Conservation (phyloP, 1,284 basidiomycete species). For the Leccinum pachyderme region DNA sequence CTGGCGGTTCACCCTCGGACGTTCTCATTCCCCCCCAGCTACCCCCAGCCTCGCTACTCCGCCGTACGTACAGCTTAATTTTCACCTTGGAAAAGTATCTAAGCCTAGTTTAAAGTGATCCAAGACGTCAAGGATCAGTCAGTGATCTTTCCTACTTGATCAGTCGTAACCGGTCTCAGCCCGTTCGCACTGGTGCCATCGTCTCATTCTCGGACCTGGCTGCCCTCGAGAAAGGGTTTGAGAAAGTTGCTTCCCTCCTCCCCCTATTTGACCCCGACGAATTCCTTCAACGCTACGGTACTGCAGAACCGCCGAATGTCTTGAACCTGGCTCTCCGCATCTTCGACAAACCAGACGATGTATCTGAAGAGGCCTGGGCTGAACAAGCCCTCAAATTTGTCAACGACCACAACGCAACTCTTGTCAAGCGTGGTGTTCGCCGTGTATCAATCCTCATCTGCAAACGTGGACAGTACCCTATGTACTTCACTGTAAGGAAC, state of each 20-base stretch:
- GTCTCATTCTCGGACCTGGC: conserved; percentile 82
- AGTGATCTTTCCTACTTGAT: conserved; percentile 93
- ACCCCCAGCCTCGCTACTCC: conserved; percentile 71
- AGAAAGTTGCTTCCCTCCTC: conserved; percentile 65
- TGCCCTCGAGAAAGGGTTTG: conserved; percentile 73
- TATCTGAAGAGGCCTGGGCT: conserved; percentile 79
- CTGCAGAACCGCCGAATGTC: conserved; percentile 81
- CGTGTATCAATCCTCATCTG: conserved; percentile 93
- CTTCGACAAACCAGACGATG: conserved; percentile 74
- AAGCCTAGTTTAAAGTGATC: conserved; percentile 31
- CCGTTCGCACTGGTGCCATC: conserved; percentile 84
- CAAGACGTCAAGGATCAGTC: conserved; percentile 78
- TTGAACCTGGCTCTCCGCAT: conserved; percentile 91
- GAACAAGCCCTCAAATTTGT: conserved; percentile 72
- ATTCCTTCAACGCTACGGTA: conserved; percentile 72
- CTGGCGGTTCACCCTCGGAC: conserved; percentile 93
- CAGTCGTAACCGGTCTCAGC: conserved; percentile 78
- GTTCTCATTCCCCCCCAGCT: conserved; percentile 78
- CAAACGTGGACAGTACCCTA: conserved; percentile 88
- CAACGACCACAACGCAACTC: conserved; percentile 65
- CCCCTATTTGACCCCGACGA: conserved; percentile 72
- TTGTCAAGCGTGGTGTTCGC: conserved; percentile 80
- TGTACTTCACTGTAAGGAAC: conserved; percentile 91
- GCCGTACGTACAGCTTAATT: conserved; percentile 42
- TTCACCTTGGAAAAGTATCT: conserved; percentile 11